Evolutionary conservation across 2,329 filamentous ascomycete species (phyloP), one percentile per base, ranked within the genome.

Genomic region (Nannizziopsis arthrosporioides): DNA sequence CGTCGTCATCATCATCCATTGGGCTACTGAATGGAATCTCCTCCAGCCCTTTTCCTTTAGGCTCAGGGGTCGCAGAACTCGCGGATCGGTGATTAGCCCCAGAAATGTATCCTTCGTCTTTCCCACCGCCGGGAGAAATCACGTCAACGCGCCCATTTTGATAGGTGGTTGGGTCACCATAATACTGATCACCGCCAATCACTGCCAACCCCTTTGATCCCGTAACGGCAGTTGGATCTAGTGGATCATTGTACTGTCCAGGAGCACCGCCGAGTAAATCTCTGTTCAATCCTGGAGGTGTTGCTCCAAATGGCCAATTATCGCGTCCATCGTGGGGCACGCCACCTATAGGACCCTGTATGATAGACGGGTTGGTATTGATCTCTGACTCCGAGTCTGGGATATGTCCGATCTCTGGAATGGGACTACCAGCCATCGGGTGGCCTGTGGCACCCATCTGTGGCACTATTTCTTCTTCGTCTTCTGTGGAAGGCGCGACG

Each of bases 101-200:
- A 18, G 90, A 94, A 55, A 90, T 89, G 67, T 95, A 96, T 6
- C 89, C 90, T 69, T 96, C 90, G 60, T 95, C 86, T 63, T 81
- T 85, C 50, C 71, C 77, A 51, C 71, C 77, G 51, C 75, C 81
- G 73, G 63, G 77, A 68, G 55, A 76, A 65, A 62, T 75, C 61
- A 65, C 75, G 72, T 55, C 70, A 62, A 56, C 55, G 15, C 63
- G 63, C 14, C 57, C 59, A 46, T 60, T 57, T 22, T 60, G 54
- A 52, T 70, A 69, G 5, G 54, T 14, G 11, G 43, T 14, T 30
- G 17, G 22, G 6, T 40, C 75, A 75, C 79, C 82, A 34, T 81
- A 77, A 43, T 84, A 80, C 15, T 74, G 71, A 55, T 73, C 77
- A 53, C 77, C 73, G 38, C 75, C 14, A 40, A 48, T 44, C 7